Conservation (phyloP, 2,329 filamentous ascomycete species). For the Fusarium algeriense region DNA sequence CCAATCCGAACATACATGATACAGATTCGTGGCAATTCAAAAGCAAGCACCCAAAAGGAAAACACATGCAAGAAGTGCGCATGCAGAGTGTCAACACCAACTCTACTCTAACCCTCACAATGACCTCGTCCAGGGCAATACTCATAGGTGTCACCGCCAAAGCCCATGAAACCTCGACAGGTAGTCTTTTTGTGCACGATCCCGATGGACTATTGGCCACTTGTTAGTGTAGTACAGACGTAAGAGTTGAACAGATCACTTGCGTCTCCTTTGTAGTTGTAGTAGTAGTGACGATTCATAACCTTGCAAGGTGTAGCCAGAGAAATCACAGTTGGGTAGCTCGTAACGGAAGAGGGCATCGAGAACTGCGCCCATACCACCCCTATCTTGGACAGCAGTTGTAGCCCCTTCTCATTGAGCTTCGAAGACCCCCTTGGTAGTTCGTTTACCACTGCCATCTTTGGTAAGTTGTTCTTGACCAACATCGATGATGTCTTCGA, state of each 20-base stretch:
- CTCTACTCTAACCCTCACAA: background rate
- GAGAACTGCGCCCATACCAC: background rate
- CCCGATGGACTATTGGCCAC: background rate
- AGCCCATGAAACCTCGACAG: background rate
- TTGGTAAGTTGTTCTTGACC: constrained; percentile 18
- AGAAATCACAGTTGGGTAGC: background rate
- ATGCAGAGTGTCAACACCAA: background rate
- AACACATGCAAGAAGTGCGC: background rate
- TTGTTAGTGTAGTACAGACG: background rate
- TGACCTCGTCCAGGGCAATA: constrained; percentile 1
- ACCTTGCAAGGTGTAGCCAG: background rate
- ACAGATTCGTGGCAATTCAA: too few species aligned
- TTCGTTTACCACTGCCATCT: background rate
- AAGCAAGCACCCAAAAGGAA: too few species aligned
- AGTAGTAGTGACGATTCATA: constrained; percentile 11
- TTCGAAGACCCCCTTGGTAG: background rate
- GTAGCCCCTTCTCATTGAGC: background rate
- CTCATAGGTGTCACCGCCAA: background rate
- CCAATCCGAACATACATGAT: too few species aligned
- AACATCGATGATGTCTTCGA: constrained; percentile 7
- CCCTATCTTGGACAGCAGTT: background rate
- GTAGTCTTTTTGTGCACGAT: constrained; percentile 10
- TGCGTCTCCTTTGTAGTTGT: constrained; percentile 10
- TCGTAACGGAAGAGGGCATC: background rate
- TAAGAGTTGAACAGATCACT: background rate